Percentiles rank a stretch among this genome's conserved stretches.
Evolutionary conservation across 495 filamentous ascomycete genomes (phyloP).

Genomic region (Talaromyces borbonicus): DNA sequence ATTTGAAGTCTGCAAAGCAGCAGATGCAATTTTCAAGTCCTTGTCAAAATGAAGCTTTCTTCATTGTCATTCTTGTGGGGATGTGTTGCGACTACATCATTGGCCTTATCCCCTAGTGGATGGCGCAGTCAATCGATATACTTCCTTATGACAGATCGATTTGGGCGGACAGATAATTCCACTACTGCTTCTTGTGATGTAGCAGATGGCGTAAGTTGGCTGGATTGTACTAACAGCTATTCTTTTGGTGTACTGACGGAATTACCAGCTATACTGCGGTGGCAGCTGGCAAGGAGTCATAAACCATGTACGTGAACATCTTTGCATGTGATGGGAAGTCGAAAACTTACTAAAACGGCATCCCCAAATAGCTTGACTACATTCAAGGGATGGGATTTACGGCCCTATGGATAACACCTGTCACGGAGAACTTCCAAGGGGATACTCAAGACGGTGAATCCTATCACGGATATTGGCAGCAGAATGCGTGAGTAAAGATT

Average conservation of each 20-base stretch:
- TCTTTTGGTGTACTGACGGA: slow-evolving; percentile 10
- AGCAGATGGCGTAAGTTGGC: slow-evolving; percentile 21
- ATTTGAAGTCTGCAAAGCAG: background rate
- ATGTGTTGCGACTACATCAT: background rate
- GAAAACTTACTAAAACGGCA: slow-evolving; percentile 53
- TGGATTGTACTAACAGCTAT: slow-evolving; percentile 8
- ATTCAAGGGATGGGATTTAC: slow-evolving; percentile 74
- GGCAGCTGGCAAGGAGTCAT: slow-evolving; percentile 67
- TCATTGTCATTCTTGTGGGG: background rate
- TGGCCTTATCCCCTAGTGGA: slow-evolving; percentile 17
- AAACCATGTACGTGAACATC: slow-evolving; percentile 25
- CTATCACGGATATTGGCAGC: slow-evolving; percentile 71
- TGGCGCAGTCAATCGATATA: slow-evolving; percentile 63
- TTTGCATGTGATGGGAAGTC: background rate
- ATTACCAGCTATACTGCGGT: slow-evolving; percentile 55
- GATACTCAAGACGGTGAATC: slow-evolving; percentile 43
- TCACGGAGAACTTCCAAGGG: slow-evolving; percentile 51
- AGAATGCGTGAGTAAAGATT: slow-evolving; percentile 54
- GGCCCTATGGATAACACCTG: slow-evolving; percentile 74
- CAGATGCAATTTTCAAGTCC: background rate
- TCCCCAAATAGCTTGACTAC: slow-evolving; percentile 42
- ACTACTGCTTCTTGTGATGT: slow-evolving; percentile 46
- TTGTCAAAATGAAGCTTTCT: background rate
- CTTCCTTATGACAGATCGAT: slow-evolving; percentile 65
- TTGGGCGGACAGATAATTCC: slow-evolving; percentile 58